Evolutionary conservation across 495 filamentous ascomycete species (phyloP), one percentile per base, ranked within the genome.

Genomic region (Penicillium robsamsonii): DNA sequence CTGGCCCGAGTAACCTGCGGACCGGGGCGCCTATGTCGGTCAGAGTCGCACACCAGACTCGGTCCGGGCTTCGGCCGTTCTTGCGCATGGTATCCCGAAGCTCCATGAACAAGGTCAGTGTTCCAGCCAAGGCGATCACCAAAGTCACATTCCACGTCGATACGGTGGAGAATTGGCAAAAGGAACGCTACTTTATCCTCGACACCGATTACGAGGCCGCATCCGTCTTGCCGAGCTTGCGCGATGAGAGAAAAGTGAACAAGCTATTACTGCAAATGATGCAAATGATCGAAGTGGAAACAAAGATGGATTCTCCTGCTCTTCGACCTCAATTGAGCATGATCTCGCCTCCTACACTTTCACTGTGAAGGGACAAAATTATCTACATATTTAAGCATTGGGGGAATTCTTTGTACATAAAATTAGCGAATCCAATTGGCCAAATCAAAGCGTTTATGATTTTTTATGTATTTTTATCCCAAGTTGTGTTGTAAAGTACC

Each of bases 131-230:
- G 53, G 68, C 62, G 42, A 71, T 76, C 44, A 67, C 68, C 50
- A 73, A 64, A 62, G 68, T 76, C 17, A 68, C 74, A 67, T 76
- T 76, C 63, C 69, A 70, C 41, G 50, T 49, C n/a, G 64, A 65
- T 12, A 58, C 60, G 46, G 69, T 69, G 65, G 69, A 67, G 66
- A 65, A 60, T 50, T 62, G 64, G 60, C 64, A 64, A 20, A 66
- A 61, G 42, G 74, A 76, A 52, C 68, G 66, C 50, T 76, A 76
- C 64, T 74, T 66, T 64, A 71, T 76, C 31, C 57, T 75, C 41
- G 67, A 72, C 25, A 63, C 58, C 48, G 70, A 73, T 46, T 76
- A 74, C 44, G 70, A 76, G 44, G 73, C 70, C 64, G 68, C 60
- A 66, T 76, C 71, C 61, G 71, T 74, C 63, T 59, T 74, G 55